Conservation (phyloP, 75 land plant genomes). For the Gnetum montanum region DNA sequence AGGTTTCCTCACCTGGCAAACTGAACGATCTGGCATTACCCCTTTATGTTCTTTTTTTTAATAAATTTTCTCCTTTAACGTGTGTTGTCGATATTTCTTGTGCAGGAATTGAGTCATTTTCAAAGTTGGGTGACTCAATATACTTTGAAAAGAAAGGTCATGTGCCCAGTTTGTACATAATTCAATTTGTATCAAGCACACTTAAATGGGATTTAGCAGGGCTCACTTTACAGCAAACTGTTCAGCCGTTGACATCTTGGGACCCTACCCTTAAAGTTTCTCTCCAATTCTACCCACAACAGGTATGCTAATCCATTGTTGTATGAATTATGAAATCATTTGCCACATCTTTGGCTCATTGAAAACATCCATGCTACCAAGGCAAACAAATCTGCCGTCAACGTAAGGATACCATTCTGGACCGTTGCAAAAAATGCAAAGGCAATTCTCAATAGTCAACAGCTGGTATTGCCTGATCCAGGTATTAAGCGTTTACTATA, state of each 20-base stretch:
- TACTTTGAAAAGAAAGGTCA: conserved; percentile 64
- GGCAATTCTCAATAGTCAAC: conserved; percentile 37
- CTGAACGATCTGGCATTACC: too few species aligned
- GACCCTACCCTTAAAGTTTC: conserved; percentile 40
- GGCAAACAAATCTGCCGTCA: conserved; percentile 25
- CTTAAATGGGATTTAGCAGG: conserved; percentile 62
- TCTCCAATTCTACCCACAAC: conserved; percentile 21
- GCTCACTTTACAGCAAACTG: conserved; percentile 34
- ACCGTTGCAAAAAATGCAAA: conserved; percentile 21
- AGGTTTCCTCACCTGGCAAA: too few species aligned
- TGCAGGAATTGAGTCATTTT: conserved; percentile 92
- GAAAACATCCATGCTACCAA: background rate
- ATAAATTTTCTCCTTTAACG: background rate
- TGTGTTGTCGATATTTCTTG: conserved; percentile 4
- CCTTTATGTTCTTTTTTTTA: too few species aligned
- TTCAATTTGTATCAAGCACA: conserved; percentile 71
- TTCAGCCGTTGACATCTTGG: conserved; percentile 41
- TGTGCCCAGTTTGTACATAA: conserved; percentile 44
- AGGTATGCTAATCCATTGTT: conserved; percentile 25
- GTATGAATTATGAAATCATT: background rate
- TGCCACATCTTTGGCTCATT: background rate
- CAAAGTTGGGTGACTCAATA: conserved; percentile 95
- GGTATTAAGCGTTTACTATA: conserved; percentile 44
- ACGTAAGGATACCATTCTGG: conserved; percentile 76
- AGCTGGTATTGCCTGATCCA: conserved; percentile 38